phyloP scores from a whole-genome alignment of 2,329 filamentous ascomycete genomes.

The Cytospora piceicola region DNA sequence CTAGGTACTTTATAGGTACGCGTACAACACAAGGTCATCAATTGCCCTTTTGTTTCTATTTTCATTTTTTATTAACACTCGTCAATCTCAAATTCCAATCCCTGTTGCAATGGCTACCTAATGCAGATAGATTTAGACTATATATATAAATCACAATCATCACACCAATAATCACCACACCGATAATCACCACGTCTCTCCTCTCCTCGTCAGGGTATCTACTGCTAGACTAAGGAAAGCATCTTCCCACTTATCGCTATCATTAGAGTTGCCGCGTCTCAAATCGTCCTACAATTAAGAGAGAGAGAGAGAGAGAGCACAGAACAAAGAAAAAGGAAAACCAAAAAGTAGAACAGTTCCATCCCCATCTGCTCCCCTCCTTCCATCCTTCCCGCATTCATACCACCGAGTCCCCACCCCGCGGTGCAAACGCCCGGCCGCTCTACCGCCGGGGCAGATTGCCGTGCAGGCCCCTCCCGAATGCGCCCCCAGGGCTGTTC shows the following conservation, averaged over 20 bases:
- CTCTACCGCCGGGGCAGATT: constrained; percentile 53
- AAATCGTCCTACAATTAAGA: neutral
- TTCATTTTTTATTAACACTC: too few species aligned
- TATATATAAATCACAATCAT: constrained; percentile 13
- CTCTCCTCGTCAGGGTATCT: constrained; percentile 30
- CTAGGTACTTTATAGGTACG: neutral
- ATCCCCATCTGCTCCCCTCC: neutral
- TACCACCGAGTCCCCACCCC: neutral
- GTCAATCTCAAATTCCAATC: neutral
- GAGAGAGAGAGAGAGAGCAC: neutral
- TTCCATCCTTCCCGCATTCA: neutral
- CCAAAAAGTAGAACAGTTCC: constrained; percentile 7
- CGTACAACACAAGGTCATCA: neutral
- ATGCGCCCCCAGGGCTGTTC: constrained; percentile 44
- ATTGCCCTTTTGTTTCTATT: too few species aligned
- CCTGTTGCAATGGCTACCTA: constrained; percentile 14
- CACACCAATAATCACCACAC: constrained; percentile 22
- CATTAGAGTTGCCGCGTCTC: constrained; percentile 13
- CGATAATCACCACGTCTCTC: constrained; percentile 22
- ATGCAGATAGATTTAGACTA: constrained; percentile 16
- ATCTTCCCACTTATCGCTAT: constrained; percentile 13
- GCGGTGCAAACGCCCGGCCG: constrained; percentile 10
- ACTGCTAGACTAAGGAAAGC: constrained; percentile 29
- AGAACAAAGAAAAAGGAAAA: neutral
- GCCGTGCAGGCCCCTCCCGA: constrained; percentile 43